phyloP scores from a whole-genome alignment of 2,329 filamentous ascomycete species.

The Diaporthe aspalathi region DNA sequence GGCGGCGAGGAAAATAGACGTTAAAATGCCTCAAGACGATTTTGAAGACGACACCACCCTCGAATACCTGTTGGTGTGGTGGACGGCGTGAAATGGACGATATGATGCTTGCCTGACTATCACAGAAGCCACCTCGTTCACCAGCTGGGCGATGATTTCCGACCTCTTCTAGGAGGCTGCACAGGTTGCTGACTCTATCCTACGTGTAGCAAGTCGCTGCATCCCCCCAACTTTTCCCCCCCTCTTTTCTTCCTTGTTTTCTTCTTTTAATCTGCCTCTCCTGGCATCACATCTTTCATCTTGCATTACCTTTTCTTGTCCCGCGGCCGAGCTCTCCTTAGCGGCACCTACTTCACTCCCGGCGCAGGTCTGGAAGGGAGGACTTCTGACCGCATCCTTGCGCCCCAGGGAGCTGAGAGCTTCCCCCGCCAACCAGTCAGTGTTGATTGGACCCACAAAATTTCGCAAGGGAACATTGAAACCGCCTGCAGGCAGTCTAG shows the following conservation, averaged over 20 bases:
- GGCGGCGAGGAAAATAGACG: conserved; percentile 62
- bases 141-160: not conserved
- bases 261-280: not conserved
- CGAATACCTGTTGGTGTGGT: not conserved
- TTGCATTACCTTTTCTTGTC: not conserved
- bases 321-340: not conserved
- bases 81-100: not conserved
- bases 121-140: not conserved
- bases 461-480: conserved; percentile 32
- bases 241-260: too few relatives aligned
- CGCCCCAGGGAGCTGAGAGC: conserved; percentile 26
- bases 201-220: conserved; percentile 9
- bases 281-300: not conserved
- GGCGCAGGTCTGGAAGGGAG: conserved; percentile 16
- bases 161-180: not conserved
- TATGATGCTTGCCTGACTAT: not conserved
- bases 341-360: not conserved
- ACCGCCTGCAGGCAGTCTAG: conserved; percentile 30
- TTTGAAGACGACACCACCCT: not conserved
- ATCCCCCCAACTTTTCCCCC: too few relatives aligned
- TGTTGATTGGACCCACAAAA: conserved; percentile 35
- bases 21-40: conserved; percentile 22
- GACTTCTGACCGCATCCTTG: conserved; percentile 18
- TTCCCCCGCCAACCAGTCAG: conserved; percentile 34
- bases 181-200: not conserved